Base-by-base conservation (phyloP, 176 grass and related monocot species). In the Triticum urartu region DNA sequence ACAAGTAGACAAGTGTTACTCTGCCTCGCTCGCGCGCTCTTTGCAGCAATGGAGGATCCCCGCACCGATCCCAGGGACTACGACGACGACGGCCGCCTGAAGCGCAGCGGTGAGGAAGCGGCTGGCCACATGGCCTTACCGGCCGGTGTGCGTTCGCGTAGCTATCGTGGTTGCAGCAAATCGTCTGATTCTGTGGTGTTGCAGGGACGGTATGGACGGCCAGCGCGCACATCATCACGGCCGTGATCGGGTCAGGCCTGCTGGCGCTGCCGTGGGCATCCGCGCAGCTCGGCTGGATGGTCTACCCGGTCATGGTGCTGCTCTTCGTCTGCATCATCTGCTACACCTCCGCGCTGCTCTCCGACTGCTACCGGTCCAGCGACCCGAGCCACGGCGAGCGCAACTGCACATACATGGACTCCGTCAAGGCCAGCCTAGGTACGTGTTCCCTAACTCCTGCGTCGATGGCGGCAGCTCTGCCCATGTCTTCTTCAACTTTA, bases 361-460 rank as follows among this genome's bases (percentile, higher is more conserved):
- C 85, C 25, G 94, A 99, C 85, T 96, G 97, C 82, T 99, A 99
- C 80, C 97, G 97, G 72, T 88, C 94, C 42, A 89, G 89, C n/a
- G 94, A 96, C 88, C 20, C 56, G n/a, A 50, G 35, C 87, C 88
- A 90, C 65, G 92, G 97, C 68, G 91, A 90, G 77, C 97, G 97
- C 22, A 96, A 94, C 90, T 96, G 95, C 87, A 99, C 92, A 17
- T 99, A 96, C 86, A 99, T 96, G 92, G 97, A 99, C 77, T 90
- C 94, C 9, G 97, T 99, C 18, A 84, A 88, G 22, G 85, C 92
- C 35, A 96, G 94, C 68, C 87, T 98, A 7, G 87, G 97, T 39
- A 39, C 38, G 38, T 39, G 38, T 39, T 5, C 34, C 7, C 38
- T 39, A 39, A 39, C 1, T 91, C 67, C 85, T 98, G 72, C 39